phyloP scores from a whole-genome alignment of 768 basidiomycete genomes.

The Panaeolus cyanescens region DNA sequence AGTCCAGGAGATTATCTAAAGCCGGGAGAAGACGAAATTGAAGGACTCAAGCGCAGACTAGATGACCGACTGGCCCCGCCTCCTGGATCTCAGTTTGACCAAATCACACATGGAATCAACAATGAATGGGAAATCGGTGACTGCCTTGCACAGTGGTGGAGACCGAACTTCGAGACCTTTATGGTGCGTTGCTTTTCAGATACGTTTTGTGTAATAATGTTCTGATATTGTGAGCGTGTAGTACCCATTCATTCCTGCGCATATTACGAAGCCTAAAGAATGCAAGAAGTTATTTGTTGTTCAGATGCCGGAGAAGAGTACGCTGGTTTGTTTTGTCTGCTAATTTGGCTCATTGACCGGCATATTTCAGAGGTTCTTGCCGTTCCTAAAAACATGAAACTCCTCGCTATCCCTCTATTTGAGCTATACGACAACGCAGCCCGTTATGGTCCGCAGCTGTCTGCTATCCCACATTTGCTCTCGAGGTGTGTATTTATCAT shows the following conservation, averaged over 20 bases:
- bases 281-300: constrained; percentile 96
- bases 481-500: constrained; percentile 73
- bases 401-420: constrained; percentile 94
- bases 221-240: constrained; percentile 25
- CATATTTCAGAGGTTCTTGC: constrained; percentile 79
- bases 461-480: constrained; percentile 90
- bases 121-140: constrained; percentile 97
- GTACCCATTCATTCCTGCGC: constrained; percentile 95
- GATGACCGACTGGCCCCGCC: constrained; percentile 89
- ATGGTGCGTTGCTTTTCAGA: constrained; percentile 81
- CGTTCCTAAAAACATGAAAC: constrained; percentile 98
- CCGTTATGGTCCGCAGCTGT: constrained; percentile 91
- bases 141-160: constrained; percentile 97
- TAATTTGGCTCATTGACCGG: not conserved
- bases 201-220: no score
- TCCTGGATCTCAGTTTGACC: constrained; percentile 71
- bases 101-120: constrained; percentile 66
- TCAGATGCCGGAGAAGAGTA: constrained; percentile 93
- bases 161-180: constrained; percentile 98
- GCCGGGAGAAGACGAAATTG: constrained; percentile 91
- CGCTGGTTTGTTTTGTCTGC: constrained; percentile 30
- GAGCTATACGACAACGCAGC: constrained; percentile 98
- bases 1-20: constrained; percentile 99
- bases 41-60: constrained; percentile 86
- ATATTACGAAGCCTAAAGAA: constrained; percentile 97